phyloP scores from a whole-genome alignment of 106 monocot species.

The Agapanthus africanus region DNA sequence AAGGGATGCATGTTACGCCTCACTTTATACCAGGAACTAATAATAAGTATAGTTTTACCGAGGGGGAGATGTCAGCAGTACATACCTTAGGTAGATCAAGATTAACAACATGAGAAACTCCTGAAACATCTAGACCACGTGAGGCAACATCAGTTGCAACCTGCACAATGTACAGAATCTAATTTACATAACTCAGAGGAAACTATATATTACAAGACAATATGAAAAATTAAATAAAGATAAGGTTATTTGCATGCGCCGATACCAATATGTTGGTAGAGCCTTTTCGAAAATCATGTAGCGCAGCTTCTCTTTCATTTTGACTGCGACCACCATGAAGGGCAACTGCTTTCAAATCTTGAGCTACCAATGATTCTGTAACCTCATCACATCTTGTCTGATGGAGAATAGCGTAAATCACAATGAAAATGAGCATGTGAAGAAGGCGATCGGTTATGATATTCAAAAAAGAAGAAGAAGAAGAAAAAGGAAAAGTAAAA shows the following conservation, averaged over 20 bases:
- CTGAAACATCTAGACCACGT: conserved; percentile 57
- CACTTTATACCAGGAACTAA: too few species aligned
- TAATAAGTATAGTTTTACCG: neutral
- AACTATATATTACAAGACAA: neutral
- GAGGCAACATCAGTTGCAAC: conserved; percentile 69
- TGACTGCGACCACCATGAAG: conserved; percentile 62
- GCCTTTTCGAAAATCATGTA: conserved; percentile 50
- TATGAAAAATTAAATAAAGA: neutral
- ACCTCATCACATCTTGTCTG: conserved; percentile 66
- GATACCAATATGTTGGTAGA: conserved; percentile 44
- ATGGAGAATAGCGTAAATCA: neutral
- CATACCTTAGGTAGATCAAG: conserved; percentile 63
- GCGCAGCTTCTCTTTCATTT: conserved; percentile 52
- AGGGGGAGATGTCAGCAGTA: neutral
- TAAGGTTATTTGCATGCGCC: neutral
- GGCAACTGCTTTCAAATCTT: conserved; percentile 49
- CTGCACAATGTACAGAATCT: conserved; percentile 15
- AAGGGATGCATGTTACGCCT: neutral
- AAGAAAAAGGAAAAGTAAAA: neutral
- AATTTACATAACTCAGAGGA: neutral
- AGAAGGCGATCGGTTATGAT: neutral
- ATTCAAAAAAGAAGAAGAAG: neutral
- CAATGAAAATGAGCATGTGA: neutral
- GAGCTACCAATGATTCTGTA: conserved; percentile 47
- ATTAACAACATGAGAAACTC: conserved; percentile 60